Evolutionary conservation across 1,284 basidiomycete species (phyloP).

Genomic region (Pseudozyma thailandica): DNA sequence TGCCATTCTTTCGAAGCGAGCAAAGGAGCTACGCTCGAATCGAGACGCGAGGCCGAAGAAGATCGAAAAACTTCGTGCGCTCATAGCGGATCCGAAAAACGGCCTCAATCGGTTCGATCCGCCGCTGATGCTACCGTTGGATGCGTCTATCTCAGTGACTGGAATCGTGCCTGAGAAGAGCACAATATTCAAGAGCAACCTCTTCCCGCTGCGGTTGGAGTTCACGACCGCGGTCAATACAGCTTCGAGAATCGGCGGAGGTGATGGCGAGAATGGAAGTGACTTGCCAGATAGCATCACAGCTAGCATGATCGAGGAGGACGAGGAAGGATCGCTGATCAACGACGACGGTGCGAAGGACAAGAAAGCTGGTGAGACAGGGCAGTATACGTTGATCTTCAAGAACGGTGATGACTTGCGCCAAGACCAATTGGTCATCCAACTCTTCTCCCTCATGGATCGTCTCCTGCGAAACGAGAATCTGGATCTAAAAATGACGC

Average conservation of each 20-base stretch:
- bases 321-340: constrained; percentile 14
- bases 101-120: constrained; percentile 69
- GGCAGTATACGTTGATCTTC: constrained; percentile 87
- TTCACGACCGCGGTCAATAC: constrained; percentile 71
- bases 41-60: constrained; percentile 96
- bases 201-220: constrained; percentile 89
- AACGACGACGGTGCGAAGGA: constrained; percentile 15
- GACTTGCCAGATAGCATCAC: constrained; percentile 37
- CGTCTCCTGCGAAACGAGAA: constrained; percentile 92
- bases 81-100: constrained; percentile 85
- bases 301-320: constrained; percentile 28
- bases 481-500: constrained; percentile 88
- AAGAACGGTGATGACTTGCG: constrained; percentile 99
- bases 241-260: neutral
- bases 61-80: constrained; percentile 88
- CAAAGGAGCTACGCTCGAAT: constrained; percentile 84
- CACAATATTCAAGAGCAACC: constrained; percentile 96
- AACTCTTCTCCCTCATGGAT: constrained; percentile 98
- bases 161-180: constrained; percentile 91
- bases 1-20: constrained; percentile 82
- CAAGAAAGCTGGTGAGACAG: constrained; percentile 9
- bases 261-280: constrained; percentile 5
- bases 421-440: constrained; percentile 96
- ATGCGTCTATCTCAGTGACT: constrained; percentile 82
- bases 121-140: constrained; percentile 77